Percentiles rank a stretch among this genome's conserved stretches.
Evolutionary conservation across 306 rosid species (phyloP).

Genomic region (Quercus alba): DNA sequence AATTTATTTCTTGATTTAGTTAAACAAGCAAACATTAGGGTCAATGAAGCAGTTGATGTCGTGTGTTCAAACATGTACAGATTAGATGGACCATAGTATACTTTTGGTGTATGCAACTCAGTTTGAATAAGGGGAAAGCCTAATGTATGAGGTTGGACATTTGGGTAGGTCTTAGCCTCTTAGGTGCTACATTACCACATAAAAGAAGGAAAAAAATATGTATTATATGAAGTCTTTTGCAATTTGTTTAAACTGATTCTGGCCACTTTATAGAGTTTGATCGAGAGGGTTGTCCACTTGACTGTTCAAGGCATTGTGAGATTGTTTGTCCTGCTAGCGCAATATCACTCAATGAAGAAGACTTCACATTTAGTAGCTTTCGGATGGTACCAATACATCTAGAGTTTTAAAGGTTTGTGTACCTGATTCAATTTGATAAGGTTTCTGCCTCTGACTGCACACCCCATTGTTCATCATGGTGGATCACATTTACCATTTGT

Average conservation of each 20-base stretch:
- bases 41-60: background rate
- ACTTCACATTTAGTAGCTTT: constrained; percentile 23
- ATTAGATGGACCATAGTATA: background rate
- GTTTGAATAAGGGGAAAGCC: background rate
- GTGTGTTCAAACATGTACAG: background rate
- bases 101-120: background rate
- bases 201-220: background rate
- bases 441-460: background rate
- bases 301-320: constrained; percentile 80
- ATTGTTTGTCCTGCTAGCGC: constrained; percentile 89
- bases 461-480: background rate
- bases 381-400: constrained; percentile 28
- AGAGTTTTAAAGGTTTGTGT: constrained; percentile 29
- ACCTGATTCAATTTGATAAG: background rate
- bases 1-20: background rate
- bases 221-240: background rate
- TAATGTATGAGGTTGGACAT: background rate
- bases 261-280: constrained; percentile 65
- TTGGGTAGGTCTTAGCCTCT: background rate
- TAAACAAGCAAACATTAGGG: background rate
- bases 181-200: background rate
- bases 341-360: constrained; percentile 46
- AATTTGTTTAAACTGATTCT: constrained; percentile 3
- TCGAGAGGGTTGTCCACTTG: constrained; percentile 78
- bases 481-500: background rate